Percentiles rank a stretch among this genome's conserved stretches.
Evolutionary conservation across 306 rosid genomes (phyloP).

Genomic region (Lagenaria siceraria): DNA sequence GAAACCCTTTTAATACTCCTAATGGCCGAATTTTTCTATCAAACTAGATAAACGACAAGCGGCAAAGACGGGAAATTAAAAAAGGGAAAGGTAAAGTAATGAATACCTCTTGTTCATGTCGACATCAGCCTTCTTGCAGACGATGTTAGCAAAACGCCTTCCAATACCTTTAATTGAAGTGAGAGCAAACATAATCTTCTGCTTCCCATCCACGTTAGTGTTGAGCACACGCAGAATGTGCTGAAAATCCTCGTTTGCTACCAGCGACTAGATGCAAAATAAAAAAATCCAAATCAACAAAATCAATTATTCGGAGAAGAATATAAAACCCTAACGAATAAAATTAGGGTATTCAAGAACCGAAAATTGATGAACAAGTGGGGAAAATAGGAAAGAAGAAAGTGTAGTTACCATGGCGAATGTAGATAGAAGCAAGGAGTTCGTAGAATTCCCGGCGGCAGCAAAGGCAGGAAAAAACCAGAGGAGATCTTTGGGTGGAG

Average conservation of each 20-base stretch:
- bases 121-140: conserved; percentile 17
- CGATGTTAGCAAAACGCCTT: conserved; percentile 16
- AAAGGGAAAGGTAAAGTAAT: background rate
- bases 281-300: background rate
- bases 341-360: background rate
- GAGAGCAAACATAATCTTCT: conserved; percentile 16
- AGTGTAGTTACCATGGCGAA: background rate
- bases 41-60: background rate
- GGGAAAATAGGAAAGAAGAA: background rate
- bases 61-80: background rate
- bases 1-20: background rate
- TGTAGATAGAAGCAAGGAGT: background rate
- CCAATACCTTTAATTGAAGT: conserved; percentile 19
- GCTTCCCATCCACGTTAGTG: conserved; percentile 18
- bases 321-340: background rate
- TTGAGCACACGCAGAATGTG: conserved; percentile 16
- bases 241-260: conserved; percentile 16
- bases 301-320: background rate
- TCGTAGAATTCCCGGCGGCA: background rate
- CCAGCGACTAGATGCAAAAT: conserved; percentile 5
- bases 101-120: conserved; percentile 19
- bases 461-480: background rate
- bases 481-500: background rate
- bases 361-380: background rate
- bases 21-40: background rate